A percentile compares a stretch with the other conserved stretches of the same genome.
phyloP scores from a whole-genome alignment of 2,329 filamentous ascomycete species.

The Westerdykella aurantiaca region DNA sequence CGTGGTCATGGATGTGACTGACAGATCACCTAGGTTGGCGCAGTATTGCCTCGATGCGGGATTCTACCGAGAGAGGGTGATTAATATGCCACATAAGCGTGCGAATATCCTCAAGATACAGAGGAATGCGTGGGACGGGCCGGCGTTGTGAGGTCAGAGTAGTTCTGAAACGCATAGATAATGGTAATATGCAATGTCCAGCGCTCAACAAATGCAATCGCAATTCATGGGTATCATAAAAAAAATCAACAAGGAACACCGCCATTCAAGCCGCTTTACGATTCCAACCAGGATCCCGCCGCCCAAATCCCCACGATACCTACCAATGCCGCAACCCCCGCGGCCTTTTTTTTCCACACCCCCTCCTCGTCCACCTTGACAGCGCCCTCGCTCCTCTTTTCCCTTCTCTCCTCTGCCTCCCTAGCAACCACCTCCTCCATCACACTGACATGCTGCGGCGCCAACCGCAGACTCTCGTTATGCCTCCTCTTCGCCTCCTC shows the following conservation, averaged over 20 bases:
- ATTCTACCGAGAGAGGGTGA: constrained; percentile 80
- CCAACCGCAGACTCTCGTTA: constrained; percentile 25
- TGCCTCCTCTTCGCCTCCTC: constrained; percentile 47
- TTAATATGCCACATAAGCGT: constrained; percentile 88
- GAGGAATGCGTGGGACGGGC: constrained; percentile 63
- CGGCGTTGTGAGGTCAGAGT: constrained; percentile 15
- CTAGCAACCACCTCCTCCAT: constrained; percentile 16
- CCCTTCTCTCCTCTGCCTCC: constrained; percentile 8
- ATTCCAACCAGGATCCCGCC: constrained; percentile 37
- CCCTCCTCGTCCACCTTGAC: constrained; percentile 33
- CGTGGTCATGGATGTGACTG: not conserved
- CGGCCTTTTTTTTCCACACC: constrained; percentile 37
- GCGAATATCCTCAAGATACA: constrained; percentile 76
- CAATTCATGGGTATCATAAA: not conserved
- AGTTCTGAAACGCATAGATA: too few species aligned
- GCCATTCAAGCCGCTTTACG: constrained; percentile 1
- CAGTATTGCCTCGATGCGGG: constrained; percentile 66
- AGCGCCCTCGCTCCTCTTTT: constrained; percentile 26
- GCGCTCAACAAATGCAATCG: not conserved
- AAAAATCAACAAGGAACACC: not conserved
- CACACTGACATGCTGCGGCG: constrained; percentile 17
- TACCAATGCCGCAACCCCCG: constrained; percentile 36
- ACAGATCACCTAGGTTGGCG: constrained; percentile 52
- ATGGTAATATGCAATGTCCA: too few species aligned
- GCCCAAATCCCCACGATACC: constrained; percentile 39